Conservation (phyloP, 176 grass and related monocot genomes). For the Elaeis guineensis region DNA sequence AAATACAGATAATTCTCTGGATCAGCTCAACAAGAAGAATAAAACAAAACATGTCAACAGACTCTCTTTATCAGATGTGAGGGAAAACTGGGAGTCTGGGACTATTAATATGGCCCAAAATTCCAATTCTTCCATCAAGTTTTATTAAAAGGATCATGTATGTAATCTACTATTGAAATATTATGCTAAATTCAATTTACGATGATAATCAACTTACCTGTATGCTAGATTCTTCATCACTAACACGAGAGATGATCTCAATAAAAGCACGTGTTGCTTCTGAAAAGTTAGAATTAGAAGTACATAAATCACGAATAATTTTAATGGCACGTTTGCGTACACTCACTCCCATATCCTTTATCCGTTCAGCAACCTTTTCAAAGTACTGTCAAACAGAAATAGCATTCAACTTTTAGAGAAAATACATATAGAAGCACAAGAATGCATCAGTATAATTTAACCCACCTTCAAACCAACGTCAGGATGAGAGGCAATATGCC, state of each 20-base stretch:
- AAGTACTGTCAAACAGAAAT: constrained; percentile 64
- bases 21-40: too few species aligned
- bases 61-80: too few species aligned
- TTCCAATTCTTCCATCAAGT: too few species aligned
- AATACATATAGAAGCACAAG: constrained; percentile 14
- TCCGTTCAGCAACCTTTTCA: constrained; percentile 91
- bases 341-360: constrained; percentile 98
- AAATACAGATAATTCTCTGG: too few species aligned
- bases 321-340: constrained; percentile 96
- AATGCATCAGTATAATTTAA: constrained; percentile 17
- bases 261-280: constrained; percentile 77
- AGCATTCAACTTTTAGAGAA: constrained; percentile 13
- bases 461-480: constrained; percentile 94
- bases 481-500: constrained; percentile 98
- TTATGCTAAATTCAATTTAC: too few species aligned
- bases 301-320: constrained; percentile 94
- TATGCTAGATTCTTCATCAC: constrained; percentile 96
- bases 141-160: too few species aligned
- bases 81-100: too few species aligned
- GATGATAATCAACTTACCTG: constrained; percentile 41
- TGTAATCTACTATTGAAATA: too few species aligned
- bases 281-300: constrained; percentile 60
- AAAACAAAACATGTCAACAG: too few species aligned
- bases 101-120: too few species aligned
- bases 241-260: constrained; percentile 98